A percentile compares a stretch with the other conserved stretches of the same genome.
These are phyloP conservation scores for Themeda triandra DNA, from an alignment of 176 grass and related monocot species.

Conservation along the genomic window DNA sequence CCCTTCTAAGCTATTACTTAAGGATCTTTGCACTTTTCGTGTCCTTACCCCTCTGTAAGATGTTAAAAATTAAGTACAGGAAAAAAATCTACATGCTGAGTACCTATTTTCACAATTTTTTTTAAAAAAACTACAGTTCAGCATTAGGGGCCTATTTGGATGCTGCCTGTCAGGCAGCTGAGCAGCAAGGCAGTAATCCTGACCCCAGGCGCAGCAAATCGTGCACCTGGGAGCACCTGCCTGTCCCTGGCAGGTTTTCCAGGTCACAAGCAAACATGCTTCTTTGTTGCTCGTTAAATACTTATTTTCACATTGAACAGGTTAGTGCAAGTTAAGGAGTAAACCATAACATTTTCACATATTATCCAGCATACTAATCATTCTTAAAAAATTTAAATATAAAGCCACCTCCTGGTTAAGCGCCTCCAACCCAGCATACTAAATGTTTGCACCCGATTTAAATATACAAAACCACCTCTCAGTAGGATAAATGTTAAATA, in stretches of 20 bases:
- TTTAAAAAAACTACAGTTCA: conserved; percentile 1
- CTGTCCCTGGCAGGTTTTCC: not conserved
- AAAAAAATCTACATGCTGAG: not conserved
- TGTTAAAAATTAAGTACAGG: not conserved
- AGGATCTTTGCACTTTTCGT: conserved; percentile 13
- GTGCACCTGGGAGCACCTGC: not conserved
- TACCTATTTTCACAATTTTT: not conserved
- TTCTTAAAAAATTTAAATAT: not conserved
- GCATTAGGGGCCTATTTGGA: not conserved
- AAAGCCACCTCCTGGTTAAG: not conserved
- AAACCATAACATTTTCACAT: not conserved
- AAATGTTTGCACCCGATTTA: not conserved
- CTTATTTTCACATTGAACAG: not conserved
- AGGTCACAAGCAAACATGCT: not conserved
- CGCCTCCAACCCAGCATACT: conserved; percentile 54
- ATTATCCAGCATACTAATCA: not conserved
- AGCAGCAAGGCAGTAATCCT: not conserved
- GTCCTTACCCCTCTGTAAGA: not conserved
- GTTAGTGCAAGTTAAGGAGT: not conserved
- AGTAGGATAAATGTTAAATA: conserved; percentile 22
- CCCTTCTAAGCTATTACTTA: not conserved
- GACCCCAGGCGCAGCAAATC: not conserved
- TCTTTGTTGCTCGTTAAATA: not conserved
- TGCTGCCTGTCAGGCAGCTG: not conserved
- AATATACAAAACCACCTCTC: not conserved